phyloP scores from a whole-genome alignment of 768 basidiomycete genomes.

The Suillus subaureus region DNA sequence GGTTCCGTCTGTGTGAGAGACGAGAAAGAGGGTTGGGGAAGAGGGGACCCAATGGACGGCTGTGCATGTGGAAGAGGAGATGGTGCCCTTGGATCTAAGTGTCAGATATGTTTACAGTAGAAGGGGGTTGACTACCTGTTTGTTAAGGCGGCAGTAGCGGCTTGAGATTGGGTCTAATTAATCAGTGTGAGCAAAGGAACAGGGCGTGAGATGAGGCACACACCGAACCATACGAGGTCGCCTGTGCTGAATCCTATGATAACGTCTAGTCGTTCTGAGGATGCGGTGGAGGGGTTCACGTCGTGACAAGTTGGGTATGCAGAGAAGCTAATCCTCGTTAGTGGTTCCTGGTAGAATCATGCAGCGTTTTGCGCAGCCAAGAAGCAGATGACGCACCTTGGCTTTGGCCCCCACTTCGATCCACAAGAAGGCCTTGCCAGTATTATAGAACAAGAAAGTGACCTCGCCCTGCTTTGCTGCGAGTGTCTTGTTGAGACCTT shows the following conservation, averaged over 20 bases:
- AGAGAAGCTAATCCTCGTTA: conserved; percentile 83
- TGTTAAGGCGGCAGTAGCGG: conserved; percentile 86
- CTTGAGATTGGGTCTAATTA: conserved; percentile 72
- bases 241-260: conserved; percentile 93
- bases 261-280: conserved; percentile 78
- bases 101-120: conserved; percentile 15
- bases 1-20: conserved; percentile 86
- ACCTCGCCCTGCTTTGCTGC: conserved; percentile 82
- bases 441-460: conserved; percentile 86
- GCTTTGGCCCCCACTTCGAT: conserved; percentile 82
- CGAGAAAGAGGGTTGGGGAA: conserved; percentile 79
- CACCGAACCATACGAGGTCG: conserved; percentile 96
- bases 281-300: conserved; percentile 78
- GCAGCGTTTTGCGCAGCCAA: conserved; percentile 10
- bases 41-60: conserved; percentile 88
- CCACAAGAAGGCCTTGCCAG: conserved; percentile 85
- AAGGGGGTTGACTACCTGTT: conserved; percentile 53
- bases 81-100: conserved; percentile 57
- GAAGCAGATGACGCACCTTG: conserved; percentile 54
- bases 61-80: conserved; percentile 82
- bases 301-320: conserved; percentile 90
- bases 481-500: conserved; percentile 72
- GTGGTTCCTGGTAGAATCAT: conserved; percentile 65
- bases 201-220: conserved; percentile 22
- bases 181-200: conserved; percentile 10